Evolutionary conservation across 2,329 filamentous ascomycete genomes (phyloP), one percentile per base, ranked within the genome.

Genomic region (Colletotrichum sp.): DNA sequence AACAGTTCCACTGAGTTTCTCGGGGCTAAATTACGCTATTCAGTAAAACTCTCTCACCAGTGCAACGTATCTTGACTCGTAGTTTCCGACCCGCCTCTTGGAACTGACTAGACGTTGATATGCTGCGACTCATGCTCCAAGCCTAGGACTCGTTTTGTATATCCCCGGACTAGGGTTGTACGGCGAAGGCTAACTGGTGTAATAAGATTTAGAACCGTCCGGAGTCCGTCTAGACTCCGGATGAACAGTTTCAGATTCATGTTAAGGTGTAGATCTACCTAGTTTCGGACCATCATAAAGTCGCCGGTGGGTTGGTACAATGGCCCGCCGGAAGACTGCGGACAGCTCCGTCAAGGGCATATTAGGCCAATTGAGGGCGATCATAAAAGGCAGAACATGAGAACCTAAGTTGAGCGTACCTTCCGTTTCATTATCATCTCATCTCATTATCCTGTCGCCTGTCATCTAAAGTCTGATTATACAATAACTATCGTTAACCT

Each of bases 361-460:
- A 3, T 3, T 12, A 51, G n/a, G 21, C 1, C 9, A 2, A 2
- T n/a, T n/a, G 9, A n/a, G 21, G n/a, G 2, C n/a, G 12, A 13
- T 0, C 0, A 51, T 51, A 51, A 51, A 51, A 51, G 6, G 43
- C n/a, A 21, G 11, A 51, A n/a, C 43, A 13, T 0, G n/a, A 21
- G n/a, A 13, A 21, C 38, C 2, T 43, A 4, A 43, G 16, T 12
- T 5, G 11, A 5, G 9, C 18, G n/a, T 3, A 11, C 1, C 2
- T 6, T 47, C 18, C 43, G 18, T 47, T 9, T 47, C 43, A 47
- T 21, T 47, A 3, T 21, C 43, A 21, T 21, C 43, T 13, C 18
- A 21, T 51, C 2, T 7, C 31, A 31, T 9, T 8, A 31, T 21
- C 6, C 18, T 13, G 0, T 13, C 6, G 11, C n/a, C 8, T 13